Evolutionary conservation across 768 basidiomycete species (phyloP).

Genomic region (Pleurotus tuoliensis): DNA sequence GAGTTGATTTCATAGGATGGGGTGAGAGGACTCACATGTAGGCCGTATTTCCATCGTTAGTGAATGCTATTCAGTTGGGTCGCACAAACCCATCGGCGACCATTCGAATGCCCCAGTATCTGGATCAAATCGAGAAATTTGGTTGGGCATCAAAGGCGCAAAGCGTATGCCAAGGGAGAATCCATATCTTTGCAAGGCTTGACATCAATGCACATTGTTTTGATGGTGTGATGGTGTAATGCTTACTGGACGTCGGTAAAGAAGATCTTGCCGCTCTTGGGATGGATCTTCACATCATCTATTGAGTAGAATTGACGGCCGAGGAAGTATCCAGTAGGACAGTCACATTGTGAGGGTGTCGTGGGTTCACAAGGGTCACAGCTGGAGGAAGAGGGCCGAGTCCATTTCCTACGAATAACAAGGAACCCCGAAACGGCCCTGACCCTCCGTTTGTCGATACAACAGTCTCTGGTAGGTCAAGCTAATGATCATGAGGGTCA

Average conservation of each 20-base stretch:
- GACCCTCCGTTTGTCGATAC: conserved; percentile 73
- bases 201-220: background rate
- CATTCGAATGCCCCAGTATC: conserved; percentile 57
- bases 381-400: conserved; percentile 59
- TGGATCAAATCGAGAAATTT: conserved; percentile 76
- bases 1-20: background rate
- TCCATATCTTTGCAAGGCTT: conserved; percentile 48
- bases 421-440: conserved; percentile 53
- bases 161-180: conserved; percentile 65
- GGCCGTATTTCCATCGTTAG: conserved; percentile 54
- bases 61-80: conserved; percentile 74
- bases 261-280: conserved; percentile 58
- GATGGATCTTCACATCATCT: conserved; percentile 75
- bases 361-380: conserved; percentile 61
- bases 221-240: background rate
- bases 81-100: conserved; percentile 75
- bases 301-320: conserved; percentile 80
- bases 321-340: conserved; percentile 71
- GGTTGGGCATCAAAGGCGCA: conserved; percentile 59
- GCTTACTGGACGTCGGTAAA: conserved; percentile 72
- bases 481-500: conserved; percentile 30
- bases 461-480: conserved; percentile 53
- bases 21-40: conserved; percentile 45
- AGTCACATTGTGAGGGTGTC: conserved; percentile 59
- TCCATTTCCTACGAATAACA: conserved; percentile 63